phyloP scores from a whole-genome alignment of 306 rosid genomes.

The Pyrus communis region DNA sequence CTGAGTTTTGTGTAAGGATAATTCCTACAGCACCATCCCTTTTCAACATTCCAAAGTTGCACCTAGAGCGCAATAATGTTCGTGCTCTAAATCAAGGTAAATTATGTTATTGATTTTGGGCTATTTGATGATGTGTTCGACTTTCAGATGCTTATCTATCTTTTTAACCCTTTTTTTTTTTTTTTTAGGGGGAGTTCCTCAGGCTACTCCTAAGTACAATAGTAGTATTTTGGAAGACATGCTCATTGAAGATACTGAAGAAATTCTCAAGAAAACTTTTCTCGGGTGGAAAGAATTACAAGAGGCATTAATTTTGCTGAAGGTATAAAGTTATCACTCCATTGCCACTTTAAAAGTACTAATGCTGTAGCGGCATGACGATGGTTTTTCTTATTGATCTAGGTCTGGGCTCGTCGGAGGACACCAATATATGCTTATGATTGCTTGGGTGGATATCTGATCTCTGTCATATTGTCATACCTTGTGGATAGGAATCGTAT shows the following conservation, averaged over 20 bases:
- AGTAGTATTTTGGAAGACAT: constrained; percentile 86
- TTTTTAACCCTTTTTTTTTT: not conserved
- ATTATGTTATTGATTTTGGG: not conserved
- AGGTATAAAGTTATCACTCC: constrained; percentile 40
- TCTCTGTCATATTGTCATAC: constrained; percentile 64
- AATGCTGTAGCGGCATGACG: not conserved
- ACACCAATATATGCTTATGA: constrained; percentile 56
- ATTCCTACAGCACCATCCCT: constrained; percentile 57
- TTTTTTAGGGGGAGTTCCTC: constrained; percentile 36
- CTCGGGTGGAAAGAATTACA: constrained; percentile 65
- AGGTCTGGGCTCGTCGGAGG: constrained; percentile 92
- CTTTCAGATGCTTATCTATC: constrained; percentile 1
- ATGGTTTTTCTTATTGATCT: constrained; percentile 15
- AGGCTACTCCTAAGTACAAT: constrained; percentile 81
- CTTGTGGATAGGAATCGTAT: constrained; percentile 49
- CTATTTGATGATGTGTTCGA: not conserved
- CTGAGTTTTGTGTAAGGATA: constrained; percentile 49
- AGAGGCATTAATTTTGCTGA: constrained; percentile 61
- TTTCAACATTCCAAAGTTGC: constrained; percentile 50
- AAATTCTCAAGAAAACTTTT: constrained; percentile 37
- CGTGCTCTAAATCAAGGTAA: constrained; percentile 56
- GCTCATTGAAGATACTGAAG: constrained; percentile 52
- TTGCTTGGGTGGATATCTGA: constrained; percentile 71
- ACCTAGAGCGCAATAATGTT: constrained; percentile 61
- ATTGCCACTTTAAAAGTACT: not conserved